Evolutionary conservation across 78 protist species (phyloP).

Genomic region (Planoprotostelium fungivorum): DNA sequence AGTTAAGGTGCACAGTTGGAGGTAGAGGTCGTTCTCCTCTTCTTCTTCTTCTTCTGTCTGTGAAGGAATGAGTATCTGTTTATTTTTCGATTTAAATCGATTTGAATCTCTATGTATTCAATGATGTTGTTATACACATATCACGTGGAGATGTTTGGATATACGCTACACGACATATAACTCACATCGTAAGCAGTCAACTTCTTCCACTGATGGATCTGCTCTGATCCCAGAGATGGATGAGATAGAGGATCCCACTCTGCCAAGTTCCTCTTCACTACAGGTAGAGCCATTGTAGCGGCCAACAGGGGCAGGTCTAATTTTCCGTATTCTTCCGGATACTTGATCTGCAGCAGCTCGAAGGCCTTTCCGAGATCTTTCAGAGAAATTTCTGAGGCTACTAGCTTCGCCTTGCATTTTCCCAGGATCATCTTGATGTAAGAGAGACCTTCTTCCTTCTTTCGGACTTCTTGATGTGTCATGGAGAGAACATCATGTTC

Average conservation of each 20-base stretch:
- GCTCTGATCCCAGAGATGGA: neutral
- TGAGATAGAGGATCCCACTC: neutral
- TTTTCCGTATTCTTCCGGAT: neutral
- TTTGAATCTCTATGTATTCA: too few species aligned
- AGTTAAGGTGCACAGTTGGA: neutral
- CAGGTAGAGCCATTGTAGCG: neutral
- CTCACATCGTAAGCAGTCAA: neutral
- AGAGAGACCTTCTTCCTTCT: neutral
- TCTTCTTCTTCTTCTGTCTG: too few species aligned
- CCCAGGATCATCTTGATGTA: neutral
- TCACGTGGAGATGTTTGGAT: too few species aligned
- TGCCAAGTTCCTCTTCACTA: neutral
- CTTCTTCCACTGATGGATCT: neutral
- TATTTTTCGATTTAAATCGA: too few species aligned
- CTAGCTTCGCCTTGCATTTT: neutral
- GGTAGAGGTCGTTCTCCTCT: neutral
- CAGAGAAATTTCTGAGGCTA: neutral
- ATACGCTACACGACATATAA: too few species aligned
- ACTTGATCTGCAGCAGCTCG: neutral
- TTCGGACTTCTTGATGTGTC: neutral
- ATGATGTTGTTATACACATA: too few species aligned
- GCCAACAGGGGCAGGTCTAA: neutral
- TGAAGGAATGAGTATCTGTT: too few species aligned
- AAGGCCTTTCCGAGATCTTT: neutral
- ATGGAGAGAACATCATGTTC: neutral